These are phyloP conservation scores for Exophiala phaeomuriformis DNA, from an alignment of 2,329 filamentous ascomycete species.

Conservation along the genomic window DNA sequence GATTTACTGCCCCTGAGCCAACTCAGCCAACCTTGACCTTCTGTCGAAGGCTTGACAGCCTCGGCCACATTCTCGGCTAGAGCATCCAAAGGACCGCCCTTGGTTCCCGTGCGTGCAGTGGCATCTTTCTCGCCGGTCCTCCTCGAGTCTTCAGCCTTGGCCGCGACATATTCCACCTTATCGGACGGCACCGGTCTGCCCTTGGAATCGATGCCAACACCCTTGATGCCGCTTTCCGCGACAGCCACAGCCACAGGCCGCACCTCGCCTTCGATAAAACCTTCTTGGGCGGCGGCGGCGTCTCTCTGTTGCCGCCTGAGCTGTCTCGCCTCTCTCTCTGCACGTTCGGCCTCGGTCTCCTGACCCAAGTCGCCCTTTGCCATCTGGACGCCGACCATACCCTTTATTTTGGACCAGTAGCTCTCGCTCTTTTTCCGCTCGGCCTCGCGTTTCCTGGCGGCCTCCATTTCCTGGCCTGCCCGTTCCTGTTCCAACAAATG, in stretches of 20 bases:
- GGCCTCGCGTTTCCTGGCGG: conserved; percentile 37
- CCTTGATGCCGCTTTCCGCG: conserved; percentile 15
- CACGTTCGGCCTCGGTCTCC: conserved; percentile 15
- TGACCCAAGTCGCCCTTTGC: conserved; percentile 21
- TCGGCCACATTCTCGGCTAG: conserved; percentile 20
- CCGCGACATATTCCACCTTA: conserved; percentile 20
- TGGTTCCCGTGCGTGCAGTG: not conserved
- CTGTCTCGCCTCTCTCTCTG: conserved; percentile 8
- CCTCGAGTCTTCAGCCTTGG: conserved; percentile 7
- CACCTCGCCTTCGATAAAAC: conserved; percentile 15
- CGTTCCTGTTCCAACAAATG: conserved; percentile 41
- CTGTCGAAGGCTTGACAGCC: conserved; percentile 10
- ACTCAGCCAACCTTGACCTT: conserved; percentile 15
- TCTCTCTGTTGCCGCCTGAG: conserved; percentile 7
- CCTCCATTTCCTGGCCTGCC: conserved; percentile 38
- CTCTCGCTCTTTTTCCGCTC: conserved; percentile 34
- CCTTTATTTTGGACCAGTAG: conserved; percentile 23
- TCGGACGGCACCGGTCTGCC: conserved; percentile 24
- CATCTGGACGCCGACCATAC: conserved; percentile 10
- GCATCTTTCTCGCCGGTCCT: conserved; percentile 8
- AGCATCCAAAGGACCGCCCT: conserved; percentile 22
- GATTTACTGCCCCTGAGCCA: conserved; percentile 17
- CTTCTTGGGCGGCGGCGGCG: conserved; percentile 4
- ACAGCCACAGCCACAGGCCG: conserved; percentile 13
- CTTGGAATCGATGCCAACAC: conserved; percentile 26